phyloP scores from a whole-genome alignment of 2,329 filamentous ascomycete species.

The Pseudocercospora fijiensis region DNA sequence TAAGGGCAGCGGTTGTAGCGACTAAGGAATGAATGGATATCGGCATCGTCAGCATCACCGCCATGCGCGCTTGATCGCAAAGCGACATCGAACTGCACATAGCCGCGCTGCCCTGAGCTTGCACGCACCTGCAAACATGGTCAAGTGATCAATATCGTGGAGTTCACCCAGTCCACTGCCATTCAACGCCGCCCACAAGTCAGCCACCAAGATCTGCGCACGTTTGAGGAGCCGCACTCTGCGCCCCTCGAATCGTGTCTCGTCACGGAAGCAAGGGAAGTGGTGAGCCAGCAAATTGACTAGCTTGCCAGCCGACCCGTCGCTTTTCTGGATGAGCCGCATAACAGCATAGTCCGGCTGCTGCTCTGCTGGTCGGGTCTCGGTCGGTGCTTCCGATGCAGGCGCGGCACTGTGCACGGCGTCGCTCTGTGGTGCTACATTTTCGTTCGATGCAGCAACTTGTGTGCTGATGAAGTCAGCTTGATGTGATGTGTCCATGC shows the following conservation, averaged over 20 bases:
- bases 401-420: neutral
- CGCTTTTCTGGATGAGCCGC: slow-evolving; percentile 70
- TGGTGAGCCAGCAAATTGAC: slow-evolving; percentile 81
- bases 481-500: neutral
- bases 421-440: neutral
- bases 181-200: slow-evolving; percentile 94
- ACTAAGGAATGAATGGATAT: too few relatives aligned
- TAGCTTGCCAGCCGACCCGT: slow-evolving; percentile 75
- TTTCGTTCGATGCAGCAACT: slow-evolving; percentile 4
- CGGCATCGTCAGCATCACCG: slow-evolving; percentile 15
- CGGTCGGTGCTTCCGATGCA: slow-evolving; percentile 1
- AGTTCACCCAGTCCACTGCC: slow-evolving; percentile 78
- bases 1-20: slow-evolving; percentile 86
- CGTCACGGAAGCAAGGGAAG: slow-evolving; percentile 84
- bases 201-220: slow-evolving; percentile 92
- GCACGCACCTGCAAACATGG: slow-evolving; percentile 78
- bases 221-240: slow-evolving; percentile 84
- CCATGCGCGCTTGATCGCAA: slow-evolving; percentile 1
- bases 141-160: slow-evolving; percentile 88
- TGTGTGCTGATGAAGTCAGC: neutral
- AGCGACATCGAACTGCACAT: slow-evolving; percentile 7
- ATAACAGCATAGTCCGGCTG: slow-evolving; percentile 54
- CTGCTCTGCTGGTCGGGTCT: slow-evolving; percentile 5
- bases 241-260: slow-evolving; percentile 70
- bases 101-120: slow-evolving; percentile 11